Base-by-base conservation (phyloP, 2,329 filamentous ascomycete genomes). In the Cercospora nicotianae region DNA sequence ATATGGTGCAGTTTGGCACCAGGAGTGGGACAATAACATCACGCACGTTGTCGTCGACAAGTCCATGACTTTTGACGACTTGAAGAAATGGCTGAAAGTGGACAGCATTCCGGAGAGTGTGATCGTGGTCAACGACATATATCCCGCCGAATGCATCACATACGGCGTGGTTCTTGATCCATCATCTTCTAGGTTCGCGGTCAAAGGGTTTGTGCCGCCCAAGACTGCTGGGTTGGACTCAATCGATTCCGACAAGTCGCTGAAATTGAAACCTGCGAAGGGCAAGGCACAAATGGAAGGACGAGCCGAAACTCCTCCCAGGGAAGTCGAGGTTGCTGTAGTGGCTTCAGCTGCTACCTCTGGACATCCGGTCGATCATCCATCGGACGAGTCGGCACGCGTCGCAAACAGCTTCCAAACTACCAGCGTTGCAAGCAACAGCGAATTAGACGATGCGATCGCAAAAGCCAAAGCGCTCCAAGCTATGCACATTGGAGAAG, bases 21-120 rank as follows among this genome's bases (percentile, higher is more conserved):
- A 84, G 61, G 80, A 83, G 0, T 87, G 89, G 75, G 78, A 79
- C 31, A 73, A 77, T 0, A 79, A 79, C 23, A 86, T 95, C 16
- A 96, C 91, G 0, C 92, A 97, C 79, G 81, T 96, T 60, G 85
- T 98, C 67, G 89, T 93, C 1, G 94, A 97, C 75, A 90, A 88
- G 71, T 80, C 80, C 1, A 80, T 95, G 60, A 81, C 81, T 0
- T 94, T 89, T 75, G 79, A 83, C 3, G 87, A 93, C 66, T 82
- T 96, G 6, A 77, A 89, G 64, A 81, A 80, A 10, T 83, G 86
- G 69, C 76, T 93, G 3, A 83, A 84, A 66, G 31, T 82, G 5
- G 78, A 82, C 3, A 70, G 72, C 2, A 73, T 88, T 60, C 84
- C 87, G 23, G 76, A 80, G 5, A 74, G 78, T n/a, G 76, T 87